A percentile compares a stretch with the other conserved stretches of the same genome.
These are phyloP conservation scores for Coemansia sp. DNA, from an alignment of 192 early-diverging fungal species.

Conservation along the genomic window DNA sequence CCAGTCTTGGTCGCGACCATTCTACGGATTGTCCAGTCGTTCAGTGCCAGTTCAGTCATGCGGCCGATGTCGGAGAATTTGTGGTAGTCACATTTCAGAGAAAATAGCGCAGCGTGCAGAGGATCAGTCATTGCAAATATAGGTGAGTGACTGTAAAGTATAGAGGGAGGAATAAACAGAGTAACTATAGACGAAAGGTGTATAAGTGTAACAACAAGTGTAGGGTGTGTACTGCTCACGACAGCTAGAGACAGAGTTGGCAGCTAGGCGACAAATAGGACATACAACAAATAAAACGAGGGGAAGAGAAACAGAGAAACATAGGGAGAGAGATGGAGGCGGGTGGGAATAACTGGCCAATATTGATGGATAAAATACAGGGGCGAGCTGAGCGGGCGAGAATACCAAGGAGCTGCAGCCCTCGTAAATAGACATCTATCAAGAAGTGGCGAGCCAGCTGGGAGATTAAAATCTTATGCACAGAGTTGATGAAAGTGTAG, in stretches of 20 bases:
- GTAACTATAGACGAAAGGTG: too few relatives aligned
- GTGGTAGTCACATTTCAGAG: background rate
- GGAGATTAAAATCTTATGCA: conserved; percentile 7
- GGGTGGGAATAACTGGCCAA: background rate
- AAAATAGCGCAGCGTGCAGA: background rate
- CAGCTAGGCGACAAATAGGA: too few relatives aligned
- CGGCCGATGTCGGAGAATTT: background rate
- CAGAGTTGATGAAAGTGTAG: background rate
- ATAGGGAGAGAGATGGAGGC: background rate
- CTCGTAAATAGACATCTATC: background rate
- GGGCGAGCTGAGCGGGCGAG: background rate
- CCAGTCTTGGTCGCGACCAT: conserved; percentile 27
- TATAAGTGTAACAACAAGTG: too few relatives aligned
- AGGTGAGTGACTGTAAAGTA: background rate
- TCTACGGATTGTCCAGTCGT: conserved; percentile 17
- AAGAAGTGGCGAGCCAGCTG: background rate
- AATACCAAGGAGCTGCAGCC: too few relatives aligned
- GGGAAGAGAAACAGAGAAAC: background rate
- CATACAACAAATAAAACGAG: background rate
- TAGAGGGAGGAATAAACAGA: background rate
- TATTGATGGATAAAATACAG: conserved; percentile 1
- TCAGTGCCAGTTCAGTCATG: background rate
- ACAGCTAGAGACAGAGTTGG: too few relatives aligned
- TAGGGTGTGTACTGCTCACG: too few relatives aligned
- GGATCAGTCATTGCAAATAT: background rate